These are phyloP conservation scores for Brachypodium distachyon DNA, from an alignment of 202 grass and related monocot species.

Conservation along the genomic window DNA sequence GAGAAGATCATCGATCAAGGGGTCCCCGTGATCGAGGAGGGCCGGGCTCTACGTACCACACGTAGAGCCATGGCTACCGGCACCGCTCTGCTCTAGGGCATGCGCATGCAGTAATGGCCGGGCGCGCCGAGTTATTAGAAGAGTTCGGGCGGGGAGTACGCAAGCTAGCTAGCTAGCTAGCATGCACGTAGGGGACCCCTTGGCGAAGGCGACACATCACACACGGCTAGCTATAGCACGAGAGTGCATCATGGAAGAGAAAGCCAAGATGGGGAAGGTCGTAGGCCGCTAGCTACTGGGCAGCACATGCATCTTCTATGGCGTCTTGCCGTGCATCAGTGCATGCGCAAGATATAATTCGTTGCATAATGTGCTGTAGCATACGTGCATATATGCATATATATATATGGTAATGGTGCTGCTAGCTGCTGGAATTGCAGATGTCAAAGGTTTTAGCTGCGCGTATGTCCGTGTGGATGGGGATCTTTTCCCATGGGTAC, in stretches of 20 bases:
- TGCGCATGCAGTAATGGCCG: slow-evolving; percentile 33
- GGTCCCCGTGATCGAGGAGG: slow-evolving; percentile 45
- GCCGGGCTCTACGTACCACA: too few species aligned
- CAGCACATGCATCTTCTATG: background rate
- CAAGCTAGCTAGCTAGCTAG: background rate
- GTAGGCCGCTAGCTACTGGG: background rate
- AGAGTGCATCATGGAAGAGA: slow-evolving; percentile 16
- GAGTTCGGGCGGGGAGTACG: background rate
- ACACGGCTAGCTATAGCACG: background rate
- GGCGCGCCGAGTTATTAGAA: background rate
- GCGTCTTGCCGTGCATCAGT: too few species aligned
- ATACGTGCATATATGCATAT: too few species aligned
- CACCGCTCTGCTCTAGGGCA: too few species aligned
- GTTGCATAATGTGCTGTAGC: too few species aligned
- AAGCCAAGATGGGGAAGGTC: background rate
- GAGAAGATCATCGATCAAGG: too few species aligned
- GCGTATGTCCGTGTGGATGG: background rate
- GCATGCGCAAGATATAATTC: background rate
- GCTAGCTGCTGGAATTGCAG: background rate
- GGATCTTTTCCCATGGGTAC: background rate
- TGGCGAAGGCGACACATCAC: slow-evolving; percentile 17
- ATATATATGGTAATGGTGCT: background rate
- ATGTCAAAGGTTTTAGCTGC: background rate
- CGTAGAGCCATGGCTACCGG: too few species aligned
- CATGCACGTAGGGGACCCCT: slow-evolving; percentile 12